These are phyloP conservation scores for Coprinopsis strossmayeri DNA, from an alignment of 768 basidiomycete genomes.

Conservation along the genomic window DNA sequence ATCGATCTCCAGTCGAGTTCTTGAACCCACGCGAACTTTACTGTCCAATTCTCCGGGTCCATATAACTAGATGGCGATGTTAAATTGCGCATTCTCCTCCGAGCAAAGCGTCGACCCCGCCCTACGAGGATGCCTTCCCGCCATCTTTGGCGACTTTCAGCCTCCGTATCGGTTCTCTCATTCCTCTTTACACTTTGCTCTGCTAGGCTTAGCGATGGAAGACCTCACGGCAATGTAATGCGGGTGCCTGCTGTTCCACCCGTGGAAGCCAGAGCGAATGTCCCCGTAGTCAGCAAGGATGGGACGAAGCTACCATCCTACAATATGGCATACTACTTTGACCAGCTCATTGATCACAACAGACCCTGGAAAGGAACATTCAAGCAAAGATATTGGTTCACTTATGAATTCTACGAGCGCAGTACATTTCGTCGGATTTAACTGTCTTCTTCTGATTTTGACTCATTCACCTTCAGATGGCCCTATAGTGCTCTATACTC, in stretches of 20 bases:
- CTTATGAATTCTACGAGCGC: conserved; percentile 57
- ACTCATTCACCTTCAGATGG: conserved; percentile 30
- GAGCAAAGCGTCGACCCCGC: not conserved
- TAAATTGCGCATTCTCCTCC: not conserved
- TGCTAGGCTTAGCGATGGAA: conserved; percentile 24
- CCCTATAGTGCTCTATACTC: conserved; percentile 59
- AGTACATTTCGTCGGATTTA: not conserved
- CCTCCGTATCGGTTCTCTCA: conserved; percentile 15
- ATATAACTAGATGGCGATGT: not conserved
- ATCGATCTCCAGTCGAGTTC: not conserved
- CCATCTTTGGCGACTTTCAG: conserved; percentile 16
- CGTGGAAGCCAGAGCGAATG: conserved; percentile 19
- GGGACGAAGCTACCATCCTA: conserved; percentile 39
- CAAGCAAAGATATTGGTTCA: conserved; percentile 68
- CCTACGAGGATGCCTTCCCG: conserved; percentile 10
- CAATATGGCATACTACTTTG: conserved; percentile 45
- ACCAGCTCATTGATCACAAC: conserved; percentile 50
- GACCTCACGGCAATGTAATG: conserved; percentile 35
- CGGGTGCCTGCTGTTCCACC: conserved; percentile 31
- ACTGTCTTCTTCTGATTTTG: not conserved
- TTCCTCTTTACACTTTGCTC: conserved; percentile 10
- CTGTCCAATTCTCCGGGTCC: not conserved
- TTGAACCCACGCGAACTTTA: not conserved
- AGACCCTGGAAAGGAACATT: conserved; percentile 66
- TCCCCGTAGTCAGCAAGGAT: conserved; percentile 35